phyloP scores from a whole-genome alignment of 1,284 basidiomycete species.

The Uromyces viciae-fabae region DNA sequence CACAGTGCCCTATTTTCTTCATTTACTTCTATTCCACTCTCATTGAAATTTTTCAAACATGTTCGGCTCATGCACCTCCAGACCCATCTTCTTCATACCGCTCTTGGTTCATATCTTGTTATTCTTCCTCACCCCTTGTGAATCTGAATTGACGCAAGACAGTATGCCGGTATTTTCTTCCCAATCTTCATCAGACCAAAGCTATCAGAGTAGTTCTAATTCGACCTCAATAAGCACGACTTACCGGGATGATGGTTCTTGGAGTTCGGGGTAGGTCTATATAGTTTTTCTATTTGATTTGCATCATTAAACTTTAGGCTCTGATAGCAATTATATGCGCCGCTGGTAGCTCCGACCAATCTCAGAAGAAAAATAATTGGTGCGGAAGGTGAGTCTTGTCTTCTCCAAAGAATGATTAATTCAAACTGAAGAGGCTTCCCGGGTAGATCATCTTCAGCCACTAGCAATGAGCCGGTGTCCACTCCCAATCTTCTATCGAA shows the following conservation, averaged over 20 bases:
- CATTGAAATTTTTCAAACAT: no score
- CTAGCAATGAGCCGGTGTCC: not conserved
- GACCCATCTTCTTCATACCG: not conserved
- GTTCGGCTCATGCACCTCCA: not conserved
- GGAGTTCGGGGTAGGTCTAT: not conserved
- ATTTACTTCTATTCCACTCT: no score
- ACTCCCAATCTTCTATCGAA: not conserved
- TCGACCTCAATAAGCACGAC: not conserved
- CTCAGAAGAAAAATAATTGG: not conserved
- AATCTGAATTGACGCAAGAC: not conserved
- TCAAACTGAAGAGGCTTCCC: not conserved
- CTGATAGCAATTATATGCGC: no score
- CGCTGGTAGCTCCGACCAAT: not conserved
- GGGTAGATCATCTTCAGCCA: not conserved
- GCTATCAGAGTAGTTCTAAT: not conserved
- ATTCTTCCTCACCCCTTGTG: not conserved
- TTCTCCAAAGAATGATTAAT: not conserved
- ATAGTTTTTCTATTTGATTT: no score
- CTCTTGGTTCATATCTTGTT: not conserved
- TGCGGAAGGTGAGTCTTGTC: constrained; percentile 17
- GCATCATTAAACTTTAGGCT: no score
- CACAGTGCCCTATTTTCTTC: not conserved
- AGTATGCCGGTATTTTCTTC: not conserved
- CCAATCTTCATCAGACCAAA: not conserved
- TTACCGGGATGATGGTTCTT: not conserved